phyloP scores from a whole-genome alignment of 1,139 yeast species.

The Geotrichum phurueaensis region DNA sequence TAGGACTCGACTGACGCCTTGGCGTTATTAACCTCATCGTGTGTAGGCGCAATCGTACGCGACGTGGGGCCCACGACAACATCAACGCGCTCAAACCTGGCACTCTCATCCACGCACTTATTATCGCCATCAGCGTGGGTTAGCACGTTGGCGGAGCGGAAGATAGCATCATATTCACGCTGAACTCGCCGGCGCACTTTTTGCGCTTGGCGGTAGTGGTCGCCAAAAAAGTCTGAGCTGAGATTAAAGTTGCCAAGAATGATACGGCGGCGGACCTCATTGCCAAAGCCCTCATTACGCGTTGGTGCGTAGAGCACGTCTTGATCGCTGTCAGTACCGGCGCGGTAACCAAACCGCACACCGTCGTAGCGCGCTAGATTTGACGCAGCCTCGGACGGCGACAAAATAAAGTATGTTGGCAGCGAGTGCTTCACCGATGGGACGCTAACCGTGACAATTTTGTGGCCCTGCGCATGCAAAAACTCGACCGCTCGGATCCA shows the following conservation, averaged over 20 bases:
- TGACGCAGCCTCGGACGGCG: slow-evolving; percentile 92
- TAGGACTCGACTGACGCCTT: slow-evolving; percentile 53
- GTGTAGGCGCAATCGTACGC: slow-evolving; percentile 50
- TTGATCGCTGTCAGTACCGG: slow-evolving; percentile 38
- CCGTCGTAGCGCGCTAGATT: slow-evolving; percentile 90
- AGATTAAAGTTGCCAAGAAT: slow-evolving; percentile 80
- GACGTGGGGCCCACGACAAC: slow-evolving; percentile 71
- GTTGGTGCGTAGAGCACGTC: slow-evolving; percentile 49
- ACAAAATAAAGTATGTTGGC: slow-evolving; percentile 81
- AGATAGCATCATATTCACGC: slow-evolving; percentile 59
- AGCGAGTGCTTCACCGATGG: slow-evolving; percentile 63
- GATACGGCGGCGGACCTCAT: slow-evolving; percentile 77
- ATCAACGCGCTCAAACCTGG: slow-evolving; percentile 48
- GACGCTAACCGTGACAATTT: slow-evolving; percentile 55
- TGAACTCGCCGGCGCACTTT: slow-evolving; percentile 55
- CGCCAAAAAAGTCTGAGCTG: slow-evolving; percentile 67
- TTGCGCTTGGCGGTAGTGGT: slow-evolving; percentile 75
- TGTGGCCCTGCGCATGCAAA: slow-evolving; percentile 49
- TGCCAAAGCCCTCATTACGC: slow-evolving; percentile 63
- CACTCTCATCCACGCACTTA: slow-evolving; percentile 13
- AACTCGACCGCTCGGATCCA: slow-evolving; percentile 45
- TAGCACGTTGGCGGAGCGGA: slow-evolving; percentile 48
- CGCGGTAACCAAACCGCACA: slow-evolving; percentile 65
- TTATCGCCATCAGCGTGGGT: slow-evolving; percentile 20
- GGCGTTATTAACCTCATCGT: slow-evolving; percentile 39